Percentiles rank a stretch among this genome's conserved stretches.
These are phyloP conservation scores for Boletus vermiculosoides DNA, from an alignment of 768 basidiomycete species.

Conservation along the genomic window DNA sequence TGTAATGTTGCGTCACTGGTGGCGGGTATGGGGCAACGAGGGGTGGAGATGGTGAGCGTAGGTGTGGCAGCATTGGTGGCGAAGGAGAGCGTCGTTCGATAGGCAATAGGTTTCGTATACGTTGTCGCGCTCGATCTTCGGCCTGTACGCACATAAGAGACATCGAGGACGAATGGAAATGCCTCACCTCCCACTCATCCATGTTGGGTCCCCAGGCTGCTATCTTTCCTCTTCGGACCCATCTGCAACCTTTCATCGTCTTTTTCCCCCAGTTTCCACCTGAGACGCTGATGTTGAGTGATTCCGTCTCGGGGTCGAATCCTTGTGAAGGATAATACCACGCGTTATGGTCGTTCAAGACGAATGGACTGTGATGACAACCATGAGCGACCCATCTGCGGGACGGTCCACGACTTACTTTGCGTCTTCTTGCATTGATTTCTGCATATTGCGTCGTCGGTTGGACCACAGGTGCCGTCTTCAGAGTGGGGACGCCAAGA, in stretches of 20 bases:
- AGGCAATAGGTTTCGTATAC: slow-evolving; percentile 67
- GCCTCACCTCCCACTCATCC: slow-evolving; percentile 79
- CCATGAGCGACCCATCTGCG: slow-evolving; percentile 7
- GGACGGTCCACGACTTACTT: slow-evolving; percentile 22
- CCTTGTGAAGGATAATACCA: slow-evolving; percentile 88
- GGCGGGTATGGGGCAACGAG: slow-evolving; percentile 72
- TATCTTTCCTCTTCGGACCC: slow-evolving; percentile 81
- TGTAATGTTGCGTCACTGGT: slow-evolving; percentile 65
- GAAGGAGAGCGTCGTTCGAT: slow-evolving; percentile 62
- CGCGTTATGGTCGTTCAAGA: slow-evolving; percentile 68
- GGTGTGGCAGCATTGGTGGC: slow-evolving; percentile 70
- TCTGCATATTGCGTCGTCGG: slow-evolving; percentile 23
- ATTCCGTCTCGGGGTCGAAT: slow-evolving; percentile 62
- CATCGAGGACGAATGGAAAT: slow-evolving; percentile 4
- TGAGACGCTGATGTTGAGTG: slow-evolving; percentile 45
- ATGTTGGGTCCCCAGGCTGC: slow-evolving; percentile 79
- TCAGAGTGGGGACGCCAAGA: too few relatives aligned
- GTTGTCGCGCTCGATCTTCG: slow-evolving; percentile 82
- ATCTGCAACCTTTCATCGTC: slow-evolving; percentile 68
- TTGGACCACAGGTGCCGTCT: too few relatives aligned
- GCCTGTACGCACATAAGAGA: slow-evolving; percentile 43
- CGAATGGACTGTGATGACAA: slow-evolving; percentile 35
- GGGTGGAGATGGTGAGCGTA: slow-evolving; percentile 78
- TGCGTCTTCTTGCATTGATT: slow-evolving; percentile 31
- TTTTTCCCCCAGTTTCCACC: slow-evolving; percentile 88